Evolutionary conservation across 805 yeast genomes (phyloP), one percentile per base, ranked within the genome.

Genomic region (Pichia nanzhaoensis): DNA sequence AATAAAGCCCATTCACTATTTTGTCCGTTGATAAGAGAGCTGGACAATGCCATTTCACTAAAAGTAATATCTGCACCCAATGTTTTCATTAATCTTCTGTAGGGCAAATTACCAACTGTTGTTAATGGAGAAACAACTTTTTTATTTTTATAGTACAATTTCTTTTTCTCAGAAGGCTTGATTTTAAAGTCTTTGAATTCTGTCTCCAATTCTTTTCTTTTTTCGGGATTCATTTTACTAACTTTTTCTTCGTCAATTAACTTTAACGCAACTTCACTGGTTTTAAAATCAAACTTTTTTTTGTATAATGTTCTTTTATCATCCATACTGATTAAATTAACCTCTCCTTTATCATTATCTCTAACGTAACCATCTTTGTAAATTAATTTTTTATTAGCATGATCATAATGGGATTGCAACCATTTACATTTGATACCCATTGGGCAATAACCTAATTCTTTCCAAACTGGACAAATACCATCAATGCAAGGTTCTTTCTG

Each of bases 1-100:
- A 96, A 88, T 39, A 93, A 70, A 0, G 99, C 99, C 99, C 99
- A 93, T 64, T 93, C 99, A 2, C 95, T 78, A 60, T 88, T 88
- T 16, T 83, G 75, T 24, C 97, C 99, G 61, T 87, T 95, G 21
- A 93, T 67, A 43, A 93, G 68, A 1, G 98, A 97, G 42, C 86
- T 67, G 2, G 85, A 69, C 32, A 93, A 70, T 0, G 98, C 97
- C 99, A 93, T 93, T 67, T 93, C 99, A 34, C 90, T 77, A 61
- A 86, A 93, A 0, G 99, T 93, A 16, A 89, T 75, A 56, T 93
- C 97, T 12, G 95, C 95, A 16, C 97, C 97, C 30, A 88, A 64
- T 1, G 82, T 74, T 57, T 82, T 84, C 96, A 93, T 90, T 49
- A 93, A 72, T 55, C 98, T 75, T 64, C 99, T 82, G 67, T 78